Conservation (phyloP, 495 filamentous ascomycete genomes). For the Penicillium taxi region DNA sequence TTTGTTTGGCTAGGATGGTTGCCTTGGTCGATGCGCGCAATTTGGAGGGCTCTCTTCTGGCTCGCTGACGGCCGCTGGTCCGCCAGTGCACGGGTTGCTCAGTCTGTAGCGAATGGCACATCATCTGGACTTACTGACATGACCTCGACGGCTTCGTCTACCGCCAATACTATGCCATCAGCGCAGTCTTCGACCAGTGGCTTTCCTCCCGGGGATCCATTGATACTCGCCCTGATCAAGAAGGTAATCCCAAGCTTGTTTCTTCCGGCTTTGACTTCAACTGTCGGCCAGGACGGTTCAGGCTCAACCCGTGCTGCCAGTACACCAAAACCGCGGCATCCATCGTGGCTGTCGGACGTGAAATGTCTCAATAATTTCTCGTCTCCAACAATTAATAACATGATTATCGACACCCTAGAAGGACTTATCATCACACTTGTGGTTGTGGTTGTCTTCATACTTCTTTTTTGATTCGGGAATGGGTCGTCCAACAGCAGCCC, state of each 20-base stretch:
- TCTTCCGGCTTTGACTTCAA: constrained; percentile 30
- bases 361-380: constrained; percentile 66
- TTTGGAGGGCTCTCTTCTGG: constrained; percentile 93
- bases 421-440: constrained; percentile 87
- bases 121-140: constrained; percentile 30
- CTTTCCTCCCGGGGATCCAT: constrained; percentile 40
- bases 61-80: constrained; percentile 86
- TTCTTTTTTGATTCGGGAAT: constrained; percentile 96
- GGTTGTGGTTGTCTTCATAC: constrained; percentile 84
- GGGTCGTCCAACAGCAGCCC: constrained; percentile 96
- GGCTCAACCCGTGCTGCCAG: constrained; percentile 18
- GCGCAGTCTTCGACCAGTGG: constrained; percentile 36
- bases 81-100: constrained; percentile 22
- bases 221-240: constrained; percentile 41
- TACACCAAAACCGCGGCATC: constrained; percentile 25
- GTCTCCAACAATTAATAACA: constrained; percentile 62
- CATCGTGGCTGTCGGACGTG: constrained; percentile 60
- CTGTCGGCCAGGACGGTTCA: constrained; percentile 9
- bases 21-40: constrained; percentile 81
- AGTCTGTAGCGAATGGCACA: constrained; percentile 22
- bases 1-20: constrained; percentile 84
- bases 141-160: constrained; percentile 21
- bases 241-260: constrained; percentile 34
- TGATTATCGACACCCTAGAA: constrained; percentile 77
- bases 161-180: constrained; percentile 17